phyloP scores from a whole-genome alignment of 768 basidiomycete genomes.

The Leccinum subtestaceum region DNA sequence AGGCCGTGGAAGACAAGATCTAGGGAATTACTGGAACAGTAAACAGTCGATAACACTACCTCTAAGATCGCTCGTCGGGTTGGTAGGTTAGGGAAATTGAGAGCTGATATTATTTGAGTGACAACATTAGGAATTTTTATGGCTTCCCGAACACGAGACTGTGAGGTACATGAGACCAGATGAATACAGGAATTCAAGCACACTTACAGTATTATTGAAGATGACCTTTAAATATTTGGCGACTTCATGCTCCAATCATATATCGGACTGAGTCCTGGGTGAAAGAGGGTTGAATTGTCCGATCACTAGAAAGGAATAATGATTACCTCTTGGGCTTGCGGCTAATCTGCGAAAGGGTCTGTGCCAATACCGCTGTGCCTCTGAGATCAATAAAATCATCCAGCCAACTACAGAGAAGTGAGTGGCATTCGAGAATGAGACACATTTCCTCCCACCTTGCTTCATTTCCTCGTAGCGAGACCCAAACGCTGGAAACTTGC shows the following conservation, averaged over 20 bases:
- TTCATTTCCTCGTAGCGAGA: slow-evolving; percentile 78
- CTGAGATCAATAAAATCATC: slow-evolving; percentile 68
- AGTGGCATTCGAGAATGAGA: slow-evolving; percentile 11
- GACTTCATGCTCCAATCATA: slow-evolving; percentile 79
- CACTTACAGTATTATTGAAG: slow-evolving; percentile 61
- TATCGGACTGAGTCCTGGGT: slow-evolving; percentile 46
- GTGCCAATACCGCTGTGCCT: slow-evolving; percentile 83
- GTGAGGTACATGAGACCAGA: slow-evolving; percentile 11
- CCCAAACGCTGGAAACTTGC: slow-evolving; percentile 71
- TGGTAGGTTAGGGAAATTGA: slow-evolving; percentile 77
- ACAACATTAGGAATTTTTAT: slow-evolving; percentile 71
- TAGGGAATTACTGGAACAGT: slow-evolving; percentile 61
- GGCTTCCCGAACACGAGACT: slow-evolving; percentile 72
- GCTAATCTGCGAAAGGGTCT: slow-evolving; percentile 72
- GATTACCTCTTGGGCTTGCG: slow-evolving; percentile 66
- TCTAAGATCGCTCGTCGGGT: slow-evolving; percentile 80
- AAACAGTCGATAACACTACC: slow-evolving; percentile 69
- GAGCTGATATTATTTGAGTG: slow-evolving; percentile 73
- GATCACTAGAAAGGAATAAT: background rate
- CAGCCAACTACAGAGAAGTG: slow-evolving; percentile 62
- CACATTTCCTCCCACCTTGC: slow-evolving; percentile 52
- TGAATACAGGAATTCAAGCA: background rate
- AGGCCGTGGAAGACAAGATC: slow-evolving; percentile 72
- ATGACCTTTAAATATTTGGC: slow-evolving; percentile 84
- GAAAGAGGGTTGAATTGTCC: slow-evolving; percentile 3